Conservation (phyloP, 116 monocot species). For the Thalassia testudinum region DNA sequence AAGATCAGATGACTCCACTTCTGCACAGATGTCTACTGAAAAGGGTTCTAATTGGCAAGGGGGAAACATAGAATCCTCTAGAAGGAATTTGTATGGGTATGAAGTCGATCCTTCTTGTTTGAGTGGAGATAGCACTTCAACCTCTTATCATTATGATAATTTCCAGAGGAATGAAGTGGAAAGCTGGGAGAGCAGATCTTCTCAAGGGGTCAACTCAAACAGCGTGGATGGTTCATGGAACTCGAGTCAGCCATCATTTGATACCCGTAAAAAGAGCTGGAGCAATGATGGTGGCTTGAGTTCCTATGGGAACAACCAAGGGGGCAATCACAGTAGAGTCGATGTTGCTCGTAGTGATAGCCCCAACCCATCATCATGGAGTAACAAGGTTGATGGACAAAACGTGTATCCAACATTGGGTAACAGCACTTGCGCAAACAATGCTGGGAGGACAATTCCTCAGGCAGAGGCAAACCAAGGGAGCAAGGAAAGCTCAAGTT, state of each 20-base stretch:
- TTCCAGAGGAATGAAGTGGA: slow-evolving; percentile 1
- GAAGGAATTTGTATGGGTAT: background rate
- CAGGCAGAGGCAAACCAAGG: slow-evolving; percentile 1
- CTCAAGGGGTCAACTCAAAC: background rate
- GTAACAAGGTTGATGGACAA: background rate
- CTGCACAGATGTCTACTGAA: background rate
- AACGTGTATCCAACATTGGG: background rate
- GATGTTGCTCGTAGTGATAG: background rate
- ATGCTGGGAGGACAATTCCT: background rate
- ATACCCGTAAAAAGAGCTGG: background rate
- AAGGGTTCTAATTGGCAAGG: background rate
- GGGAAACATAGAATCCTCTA: background rate
- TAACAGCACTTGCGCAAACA: background rate
- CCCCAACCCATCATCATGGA: background rate
- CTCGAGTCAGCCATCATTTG: background rate
- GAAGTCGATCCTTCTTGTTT: background rate
- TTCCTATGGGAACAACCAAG: background rate
- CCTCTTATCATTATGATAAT: background rate
- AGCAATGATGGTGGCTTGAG: background rate
- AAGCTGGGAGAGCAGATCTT: background rate
- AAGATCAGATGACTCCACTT: background rate
- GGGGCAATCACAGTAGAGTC: background rate
- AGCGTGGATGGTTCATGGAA: background rate
- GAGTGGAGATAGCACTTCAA: background rate
- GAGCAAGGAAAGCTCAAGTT: slow-evolving; percentile 11